Percentiles rank a stretch among this genome's conserved stretches.
Conservation (phyloP, 1,284 basidiomycete species). For the Ganoderma multipileum region DNA sequence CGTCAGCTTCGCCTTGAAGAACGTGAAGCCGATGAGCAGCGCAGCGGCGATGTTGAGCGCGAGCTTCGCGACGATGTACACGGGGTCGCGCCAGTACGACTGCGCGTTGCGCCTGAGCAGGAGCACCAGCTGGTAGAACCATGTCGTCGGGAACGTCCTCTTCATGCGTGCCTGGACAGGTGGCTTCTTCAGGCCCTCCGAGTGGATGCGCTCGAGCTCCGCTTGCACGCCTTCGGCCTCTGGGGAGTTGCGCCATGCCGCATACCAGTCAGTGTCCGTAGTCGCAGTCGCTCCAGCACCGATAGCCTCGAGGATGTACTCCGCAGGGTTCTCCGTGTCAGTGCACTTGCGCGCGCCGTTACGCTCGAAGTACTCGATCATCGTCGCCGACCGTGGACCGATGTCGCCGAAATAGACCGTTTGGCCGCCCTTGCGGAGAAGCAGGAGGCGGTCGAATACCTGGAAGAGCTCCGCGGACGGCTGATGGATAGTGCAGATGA, state of each 20-base stretch:
- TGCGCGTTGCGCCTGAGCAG: constrained; percentile 58
- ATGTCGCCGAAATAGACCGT: constrained; percentile 83
- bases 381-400: constrained; percentile 59
- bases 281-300: constrained; percentile 62
- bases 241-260: constrained; percentile 41
- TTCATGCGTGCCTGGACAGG: constrained; percentile 39
- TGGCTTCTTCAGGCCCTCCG: constrained; percentile 40
- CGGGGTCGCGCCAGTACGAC: constrained; percentile 70
- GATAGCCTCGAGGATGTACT: constrained; percentile 75
- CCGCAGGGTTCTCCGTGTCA: constrained; percentile 57
- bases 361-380: constrained; percentile 75
- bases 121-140: constrained; percentile 51
- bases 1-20: constrained; percentile 72
- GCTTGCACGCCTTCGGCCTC: constrained; percentile 34
- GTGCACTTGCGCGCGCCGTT: constrained; percentile 56
- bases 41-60: constrained; percentile 60
- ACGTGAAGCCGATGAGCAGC: constrained; percentile 73
- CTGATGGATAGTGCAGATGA: constrained; percentile 75
- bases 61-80: constrained; percentile 81
- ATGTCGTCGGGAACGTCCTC: constrained; percentile 57
- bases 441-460: constrained; percentile 68
- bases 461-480: constrained; percentile 79
- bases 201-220: constrained; percentile 42
- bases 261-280: constrained; percentile 43
- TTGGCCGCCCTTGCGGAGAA: constrained; percentile 74